phyloP scores from a whole-genome alignment of 805 yeast species.

The Nakazawaea wickerhamii region DNA sequence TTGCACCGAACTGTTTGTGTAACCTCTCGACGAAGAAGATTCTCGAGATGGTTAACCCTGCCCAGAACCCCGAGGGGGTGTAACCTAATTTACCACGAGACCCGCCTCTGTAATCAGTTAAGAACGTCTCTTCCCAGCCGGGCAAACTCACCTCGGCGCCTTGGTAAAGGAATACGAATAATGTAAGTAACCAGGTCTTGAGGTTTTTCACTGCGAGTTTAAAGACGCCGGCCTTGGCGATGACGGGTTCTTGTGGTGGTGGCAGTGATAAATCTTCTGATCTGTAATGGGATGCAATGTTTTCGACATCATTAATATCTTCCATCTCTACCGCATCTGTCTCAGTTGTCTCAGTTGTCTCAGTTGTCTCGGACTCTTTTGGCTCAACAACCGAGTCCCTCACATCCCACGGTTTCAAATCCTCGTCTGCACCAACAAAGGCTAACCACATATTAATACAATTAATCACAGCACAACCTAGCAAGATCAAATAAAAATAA shows the following conservation, averaged over 20 bases:
- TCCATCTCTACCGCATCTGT: not conserved
- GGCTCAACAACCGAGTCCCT: too few species aligned
- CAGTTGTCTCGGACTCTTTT: constrained; percentile 15
- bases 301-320: not conserved
- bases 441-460: constrained; percentile 32
- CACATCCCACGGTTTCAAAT: constrained; percentile 34
- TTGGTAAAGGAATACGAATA: constrained; percentile 54
- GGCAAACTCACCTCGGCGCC: constrained; percentile 69
- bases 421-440: constrained; percentile 45
- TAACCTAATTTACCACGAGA: constrained; percentile 46
- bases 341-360: not conserved
- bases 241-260: constrained; percentile 16
- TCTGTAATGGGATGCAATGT: not conserved
- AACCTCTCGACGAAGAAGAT: constrained; percentile 39
- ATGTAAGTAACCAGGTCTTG: constrained; percentile 43
- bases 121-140: constrained; percentile 65
- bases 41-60: constrained; percentile 64
- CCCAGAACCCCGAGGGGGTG: constrained; percentile 68
- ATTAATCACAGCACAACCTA: constrained; percentile 32
- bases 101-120: constrained; percentile 49
- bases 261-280: not conserved
- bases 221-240: constrained; percentile 25
- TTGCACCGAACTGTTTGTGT: constrained; percentile 36
- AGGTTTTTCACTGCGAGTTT: constrained; percentile 33
- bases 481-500: constrained; percentile 44